These are phyloP conservation scores for Fusarium virguliforme DNA, from an alignment of 2,329 filamentous ascomycete genomes.

Conservation along the genomic window DNA sequence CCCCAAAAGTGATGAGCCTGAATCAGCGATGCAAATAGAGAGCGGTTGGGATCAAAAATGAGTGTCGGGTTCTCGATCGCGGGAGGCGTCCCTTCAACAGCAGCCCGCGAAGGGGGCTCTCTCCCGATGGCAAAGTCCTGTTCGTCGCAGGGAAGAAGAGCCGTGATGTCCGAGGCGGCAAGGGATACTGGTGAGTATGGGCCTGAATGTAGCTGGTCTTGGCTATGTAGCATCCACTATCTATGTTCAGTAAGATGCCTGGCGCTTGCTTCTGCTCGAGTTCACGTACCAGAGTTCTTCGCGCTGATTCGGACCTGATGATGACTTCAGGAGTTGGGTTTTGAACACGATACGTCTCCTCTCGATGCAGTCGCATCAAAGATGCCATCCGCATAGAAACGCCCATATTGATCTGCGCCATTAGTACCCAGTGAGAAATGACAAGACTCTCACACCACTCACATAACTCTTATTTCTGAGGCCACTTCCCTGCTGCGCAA, in stretches of 20 bases:
- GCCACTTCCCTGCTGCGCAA: slow-evolving; percentile 72
- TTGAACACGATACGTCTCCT: slow-evolving; percentile 66
- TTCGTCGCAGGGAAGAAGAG: slow-evolving; percentile 69
- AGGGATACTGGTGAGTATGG: slow-evolving; percentile 68
- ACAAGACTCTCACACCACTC: slow-evolving; percentile 48
- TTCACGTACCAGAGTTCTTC: slow-evolving; percentile 67
- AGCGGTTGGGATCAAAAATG: slow-evolving; percentile 62
- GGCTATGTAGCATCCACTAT: slow-evolving; percentile 73
- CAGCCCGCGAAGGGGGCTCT: slow-evolving; percentile 66
- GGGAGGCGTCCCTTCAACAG: slow-evolving; percentile 68
- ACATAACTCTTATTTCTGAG: slow-evolving; percentile 70
- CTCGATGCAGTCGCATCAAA: slow-evolving; percentile 69
- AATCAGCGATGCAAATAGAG: slow-evolving; percentile 70
- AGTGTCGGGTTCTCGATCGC: slow-evolving; percentile 64
- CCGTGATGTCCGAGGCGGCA: slow-evolving; percentile 68
- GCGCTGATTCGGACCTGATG: slow-evolving; percentile 69
- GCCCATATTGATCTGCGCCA: slow-evolving; percentile 68
- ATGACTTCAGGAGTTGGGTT: slow-evolving; percentile 63
- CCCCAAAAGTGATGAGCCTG: slow-evolving; percentile 72
- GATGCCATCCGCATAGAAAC: slow-evolving; percentile 71
- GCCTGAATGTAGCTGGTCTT: slow-evolving; percentile 71
- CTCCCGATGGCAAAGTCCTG: slow-evolving; percentile 65
- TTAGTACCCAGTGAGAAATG: background rate
- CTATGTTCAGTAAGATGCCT: slow-evolving; percentile 20
- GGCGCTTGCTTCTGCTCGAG: background rate